Base-by-base conservation (phyloP, 192 early-diverging fungal species). In the Tieghemiomyces parasiticus region DNA sequence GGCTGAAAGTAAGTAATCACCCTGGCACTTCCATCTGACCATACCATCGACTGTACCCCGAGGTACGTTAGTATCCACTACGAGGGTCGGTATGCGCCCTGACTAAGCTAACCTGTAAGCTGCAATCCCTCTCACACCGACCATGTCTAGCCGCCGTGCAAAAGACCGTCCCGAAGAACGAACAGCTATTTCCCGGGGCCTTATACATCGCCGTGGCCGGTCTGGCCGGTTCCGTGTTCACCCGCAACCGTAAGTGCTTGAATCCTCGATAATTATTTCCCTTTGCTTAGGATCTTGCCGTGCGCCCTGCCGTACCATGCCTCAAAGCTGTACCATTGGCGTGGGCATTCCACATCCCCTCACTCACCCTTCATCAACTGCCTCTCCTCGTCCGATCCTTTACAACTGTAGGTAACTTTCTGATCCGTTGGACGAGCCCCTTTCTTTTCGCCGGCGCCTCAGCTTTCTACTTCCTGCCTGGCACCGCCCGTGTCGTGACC, bases 221-320 rank as follows among this genome's bases (percentile, higher is more conserved):
- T 29, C 35, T 76, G 58, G 74, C 74, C 0, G 74, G 74, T 0
- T 71, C 74, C 10, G 70, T 76, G 42, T 72, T 72, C 33, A 71
- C 66, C 14, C 22, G 71, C 13, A 58, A 55, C 0, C 65, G 59
- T 60, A 56, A 56, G 54, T 48, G 16, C 38, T 44, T 19, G 8
- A n/a, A n/a, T n/a, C n/a, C n/a, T n/a, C n/a, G n/a, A n/a, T n/a
- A n/a, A n/a, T n/a, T n/a, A n/a, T n/a, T n/a, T n/a, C n/a, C n/a
- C n/a, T n/a, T n/a, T n/a, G n/a, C n/a, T n/a, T n/a, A n/a, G n/a
- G n/a, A n/a, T n/a, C n/a, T n/a, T n/a, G n/a, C n/a, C n/a, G n/a
- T n/a, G n/a, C n/a, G n/a, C n/a, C n/a, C n/a, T n/a, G n/a, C n/a
- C n/a, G n/a, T n/a, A n/a, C n/a, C n/a, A n/a, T n/a, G n/a, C n/a